A percentile compares a stretch with the other conserved stretches of the same genome.
These are phyloP conservation scores for Gaultheria prostrata DNA, from an alignment of 148 eudicot species.

Conservation along the genomic window DNA sequence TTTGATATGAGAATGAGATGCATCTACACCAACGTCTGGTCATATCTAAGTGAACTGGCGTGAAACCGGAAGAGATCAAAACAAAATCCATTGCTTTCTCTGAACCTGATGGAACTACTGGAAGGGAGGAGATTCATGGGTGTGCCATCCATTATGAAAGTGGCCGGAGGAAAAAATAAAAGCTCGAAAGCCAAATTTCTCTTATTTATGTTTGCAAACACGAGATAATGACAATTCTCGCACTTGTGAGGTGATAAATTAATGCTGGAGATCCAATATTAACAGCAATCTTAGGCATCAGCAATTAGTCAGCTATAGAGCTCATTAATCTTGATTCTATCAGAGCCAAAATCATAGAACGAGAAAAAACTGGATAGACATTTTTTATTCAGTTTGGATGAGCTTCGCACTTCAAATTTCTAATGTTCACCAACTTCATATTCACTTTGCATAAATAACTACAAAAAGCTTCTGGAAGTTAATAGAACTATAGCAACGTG, in stretches of 20 bases:
- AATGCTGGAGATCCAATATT: background rate
- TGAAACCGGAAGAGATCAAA: background rate
- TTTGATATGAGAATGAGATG: background rate
- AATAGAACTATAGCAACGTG: background rate
- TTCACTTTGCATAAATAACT: background rate
- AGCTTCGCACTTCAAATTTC: background rate
- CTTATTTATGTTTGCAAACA: background rate
- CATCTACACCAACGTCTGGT: background rate
- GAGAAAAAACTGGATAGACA: background rate
- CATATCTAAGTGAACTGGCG: background rate
- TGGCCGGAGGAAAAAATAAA: background rate
- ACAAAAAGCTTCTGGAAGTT: background rate
- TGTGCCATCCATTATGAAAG: background rate
- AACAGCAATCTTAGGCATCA: background rate
- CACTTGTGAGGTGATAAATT: background rate
- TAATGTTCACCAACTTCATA: background rate
- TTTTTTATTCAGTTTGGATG: background rate
- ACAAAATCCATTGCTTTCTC: background rate
- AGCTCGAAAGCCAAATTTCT: background rate
- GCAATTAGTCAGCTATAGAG: background rate
- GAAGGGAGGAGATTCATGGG: background rate
- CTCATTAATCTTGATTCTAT: background rate
- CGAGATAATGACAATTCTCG: background rate
- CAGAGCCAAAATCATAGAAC: background rate
- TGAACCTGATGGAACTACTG: background rate